Evolutionary conservation across 164 flowering plant species (phyloP).

Genomic region (Chimonanthus praecox): DNA sequence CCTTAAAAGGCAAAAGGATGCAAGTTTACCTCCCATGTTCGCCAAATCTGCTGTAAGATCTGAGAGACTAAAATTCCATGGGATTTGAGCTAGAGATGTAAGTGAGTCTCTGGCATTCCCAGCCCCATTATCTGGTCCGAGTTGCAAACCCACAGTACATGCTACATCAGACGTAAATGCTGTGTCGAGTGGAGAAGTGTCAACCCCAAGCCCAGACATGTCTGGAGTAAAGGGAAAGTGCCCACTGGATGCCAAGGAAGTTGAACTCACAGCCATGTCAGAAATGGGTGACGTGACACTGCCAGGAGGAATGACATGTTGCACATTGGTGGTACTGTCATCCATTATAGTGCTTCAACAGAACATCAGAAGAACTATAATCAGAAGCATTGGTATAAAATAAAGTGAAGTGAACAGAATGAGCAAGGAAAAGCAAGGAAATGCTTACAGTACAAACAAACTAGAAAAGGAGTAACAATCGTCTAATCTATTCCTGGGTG

Average conservation of each 20-base stretch:
- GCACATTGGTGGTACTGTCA: slow-evolving; percentile 7
- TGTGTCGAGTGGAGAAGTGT: slow-evolving; percentile 74
- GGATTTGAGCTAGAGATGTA: slow-evolving; percentile 76
- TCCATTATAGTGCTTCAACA: slow-evolving; percentile 13
- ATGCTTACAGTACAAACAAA: background rate
- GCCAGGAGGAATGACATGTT: slow-evolving; percentile 32
- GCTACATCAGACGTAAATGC: slow-evolving; percentile 85
- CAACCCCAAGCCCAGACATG: slow-evolving; percentile 84
- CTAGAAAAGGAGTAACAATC: background rate
- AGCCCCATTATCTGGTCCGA: slow-evolving; percentile 62
- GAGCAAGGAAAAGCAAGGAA: background rate
- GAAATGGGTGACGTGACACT: slow-evolving; percentile 74
- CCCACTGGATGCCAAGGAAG: slow-evolving; percentile 91
- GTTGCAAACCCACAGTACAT: slow-evolving; percentile 70
- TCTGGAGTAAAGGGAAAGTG: slow-evolving; percentile 92
- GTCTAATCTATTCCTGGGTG: background rate
- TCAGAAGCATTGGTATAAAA: slow-evolving; percentile 1
- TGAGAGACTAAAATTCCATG: slow-evolving; percentile 91
- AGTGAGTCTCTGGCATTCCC: slow-evolving; percentile 71
- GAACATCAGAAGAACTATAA: background rate
- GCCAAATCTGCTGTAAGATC: slow-evolving; percentile 91
- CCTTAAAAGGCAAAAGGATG: background rate
- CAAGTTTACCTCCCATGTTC: slow-evolving; percentile 73
- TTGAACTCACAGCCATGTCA: slow-evolving; percentile 90
- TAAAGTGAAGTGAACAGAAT: background rate